Evolutionary conservation across 2,329 filamentous ascomycete genomes (phyloP).

Genomic region (Pseudogymnoascus sp.): DNA sequence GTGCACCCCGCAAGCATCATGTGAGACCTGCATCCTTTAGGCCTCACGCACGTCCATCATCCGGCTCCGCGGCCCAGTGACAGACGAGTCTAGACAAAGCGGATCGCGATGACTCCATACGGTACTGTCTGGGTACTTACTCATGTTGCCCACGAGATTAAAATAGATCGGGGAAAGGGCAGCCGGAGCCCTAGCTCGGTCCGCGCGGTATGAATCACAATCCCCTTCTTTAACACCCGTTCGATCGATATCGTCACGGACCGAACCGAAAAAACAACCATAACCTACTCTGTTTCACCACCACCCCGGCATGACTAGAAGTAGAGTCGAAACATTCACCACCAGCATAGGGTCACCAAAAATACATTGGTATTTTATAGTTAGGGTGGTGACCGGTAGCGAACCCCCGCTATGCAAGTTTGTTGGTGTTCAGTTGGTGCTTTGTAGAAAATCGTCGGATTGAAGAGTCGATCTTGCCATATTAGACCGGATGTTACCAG

Average conservation of each 20-base stretch:
- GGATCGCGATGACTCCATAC: background rate
- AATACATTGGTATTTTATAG: background rate
- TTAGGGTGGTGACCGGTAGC: background rate
- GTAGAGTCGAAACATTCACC: background rate
- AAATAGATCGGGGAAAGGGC: background rate
- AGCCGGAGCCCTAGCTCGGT: background rate
- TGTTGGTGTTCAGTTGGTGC: background rate
- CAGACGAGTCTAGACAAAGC: constrained; percentile 1
- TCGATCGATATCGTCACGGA: background rate
- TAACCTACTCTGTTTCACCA: background rate
- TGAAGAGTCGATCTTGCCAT: background rate
- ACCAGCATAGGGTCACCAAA: background rate
- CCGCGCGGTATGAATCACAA: constrained; percentile 7
- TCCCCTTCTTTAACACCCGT: background rate
- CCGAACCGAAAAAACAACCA: background rate
- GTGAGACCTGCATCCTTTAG: background rate
- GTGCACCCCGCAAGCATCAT: background rate
- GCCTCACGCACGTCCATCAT: background rate
- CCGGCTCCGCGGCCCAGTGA: background rate
- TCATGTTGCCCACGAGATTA: background rate
- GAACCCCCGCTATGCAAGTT: background rate
- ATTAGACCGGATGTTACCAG: background rate
- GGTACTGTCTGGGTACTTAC: background rate
- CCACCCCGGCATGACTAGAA: background rate
- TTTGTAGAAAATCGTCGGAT: background rate